Percentiles rank a stretch among this genome's conserved stretches.
phyloP scores from a whole-genome alignment of 768 basidiomycete species.

The Mycena alexandri region DNA sequence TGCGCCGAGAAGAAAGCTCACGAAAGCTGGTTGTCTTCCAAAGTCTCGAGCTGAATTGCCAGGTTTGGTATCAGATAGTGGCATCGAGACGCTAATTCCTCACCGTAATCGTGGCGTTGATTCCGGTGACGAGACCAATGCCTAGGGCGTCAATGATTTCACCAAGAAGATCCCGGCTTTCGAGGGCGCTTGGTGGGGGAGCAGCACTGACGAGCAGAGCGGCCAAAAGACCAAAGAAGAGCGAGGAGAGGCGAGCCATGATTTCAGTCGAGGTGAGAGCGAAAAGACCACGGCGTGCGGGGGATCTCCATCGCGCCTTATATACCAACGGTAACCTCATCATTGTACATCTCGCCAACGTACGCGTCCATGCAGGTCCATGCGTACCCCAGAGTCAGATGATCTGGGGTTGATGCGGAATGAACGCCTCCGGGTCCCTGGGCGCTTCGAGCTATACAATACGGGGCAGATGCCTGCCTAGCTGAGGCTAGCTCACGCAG shows the following conservation, averaged over 20 bases:
- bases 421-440: neutral
- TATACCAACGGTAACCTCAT: neutral
- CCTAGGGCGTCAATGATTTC: constrained; percentile 55
- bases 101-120: constrained; percentile 57
- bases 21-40: constrained; percentile 52
- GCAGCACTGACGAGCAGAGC: constrained; percentile 43
- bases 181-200: constrained; percentile 40
- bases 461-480: too few species aligned
- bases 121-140: constrained; percentile 55
- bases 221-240: constrained; percentile 44
- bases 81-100: constrained; percentile 5
- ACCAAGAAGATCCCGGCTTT: constrained; percentile 44
- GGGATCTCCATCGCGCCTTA: constrained; percentile 9
- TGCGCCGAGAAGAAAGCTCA: constrained; percentile 36
- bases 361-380: constrained; percentile 17
- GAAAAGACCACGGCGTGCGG: constrained; percentile 27
- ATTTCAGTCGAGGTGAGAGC: constrained; percentile 19
- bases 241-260: constrained; percentile 32
- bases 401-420: constrained; percentile 23
- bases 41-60: constrained; percentile 49
- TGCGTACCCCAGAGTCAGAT: constrained; percentile 38
- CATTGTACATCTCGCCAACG: neutral
- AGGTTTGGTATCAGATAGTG: neutral
- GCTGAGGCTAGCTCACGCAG: too few species aligned
- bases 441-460: too few species aligned